phyloP scores from a whole-genome alignment of 768 basidiomycete species.

The Mycena kentingensis region DNA sequence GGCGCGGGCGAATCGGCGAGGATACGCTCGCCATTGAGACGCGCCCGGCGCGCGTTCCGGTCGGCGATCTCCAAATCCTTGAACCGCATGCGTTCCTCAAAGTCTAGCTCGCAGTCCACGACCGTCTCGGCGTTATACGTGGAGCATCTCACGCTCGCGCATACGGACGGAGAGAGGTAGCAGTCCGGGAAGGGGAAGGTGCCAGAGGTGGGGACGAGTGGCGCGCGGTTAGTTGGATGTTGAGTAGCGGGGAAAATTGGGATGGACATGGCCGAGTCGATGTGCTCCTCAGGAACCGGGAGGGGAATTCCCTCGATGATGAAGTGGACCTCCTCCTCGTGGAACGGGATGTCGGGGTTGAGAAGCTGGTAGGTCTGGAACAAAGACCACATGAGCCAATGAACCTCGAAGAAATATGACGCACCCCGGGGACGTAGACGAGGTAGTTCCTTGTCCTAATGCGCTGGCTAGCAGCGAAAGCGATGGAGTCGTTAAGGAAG shows the following conservation, averaged over 20 bases:
- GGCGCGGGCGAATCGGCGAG: too few relatives aligned
- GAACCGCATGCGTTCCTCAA: neutral
- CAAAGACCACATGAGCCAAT: too few relatives aligned
- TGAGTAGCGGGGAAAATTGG: neutral
- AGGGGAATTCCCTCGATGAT: neutral
- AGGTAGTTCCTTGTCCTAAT: too few relatives aligned
- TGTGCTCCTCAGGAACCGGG: neutral
- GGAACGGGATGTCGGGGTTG: neutral
- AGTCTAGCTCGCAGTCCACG: neutral
- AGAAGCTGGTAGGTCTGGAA: neutral
- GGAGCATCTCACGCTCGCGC: neutral
- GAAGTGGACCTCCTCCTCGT: neutral
- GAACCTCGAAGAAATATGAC: too few relatives aligned
- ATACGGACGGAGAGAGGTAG: neutral
- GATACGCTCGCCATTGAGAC: too few relatives aligned
- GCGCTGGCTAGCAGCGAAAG: too few relatives aligned
- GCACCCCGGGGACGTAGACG: too few relatives aligned
- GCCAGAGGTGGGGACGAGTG: neutral
- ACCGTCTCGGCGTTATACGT: neutral
- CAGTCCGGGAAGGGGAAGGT: neutral
- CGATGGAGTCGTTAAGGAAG: too few relatives aligned
- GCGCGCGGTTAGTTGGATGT: neutral
- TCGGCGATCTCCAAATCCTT: too few relatives aligned
- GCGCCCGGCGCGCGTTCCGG: too few relatives aligned
- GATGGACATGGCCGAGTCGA: neutral